phyloP scores from a whole-genome alignment of 768 basidiomycete genomes.

The Rhodotorula taiwanensis region DNA sequence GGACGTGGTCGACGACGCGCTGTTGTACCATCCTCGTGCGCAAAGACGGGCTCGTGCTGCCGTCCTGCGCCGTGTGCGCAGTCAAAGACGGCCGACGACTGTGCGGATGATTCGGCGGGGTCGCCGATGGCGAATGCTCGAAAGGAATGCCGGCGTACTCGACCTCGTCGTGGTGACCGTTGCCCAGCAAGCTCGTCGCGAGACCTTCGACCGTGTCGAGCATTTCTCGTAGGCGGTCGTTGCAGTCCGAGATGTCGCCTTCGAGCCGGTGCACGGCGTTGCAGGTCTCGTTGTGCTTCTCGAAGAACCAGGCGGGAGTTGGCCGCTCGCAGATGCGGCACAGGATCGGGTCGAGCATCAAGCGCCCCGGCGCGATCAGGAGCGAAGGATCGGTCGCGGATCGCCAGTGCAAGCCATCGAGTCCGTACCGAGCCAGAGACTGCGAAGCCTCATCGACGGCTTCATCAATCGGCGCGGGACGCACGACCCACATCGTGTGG shows the following conservation, averaged over 20 bases:
- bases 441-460: conserved; percentile 21
- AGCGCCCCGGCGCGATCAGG: conserved; percentile 59
- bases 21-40: conserved; percentile 55
- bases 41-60: background rate
- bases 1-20: conserved; percentile 73
- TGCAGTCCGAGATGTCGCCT: conserved; percentile 86
- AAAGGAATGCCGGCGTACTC: conserved; percentile 87
- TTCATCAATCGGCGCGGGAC: conserved; percentile 28
- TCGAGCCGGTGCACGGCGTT: conserved; percentile 92
- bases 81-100: conserved; percentile 14
- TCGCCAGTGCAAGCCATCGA: conserved; percentile 35
- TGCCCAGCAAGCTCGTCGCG: conserved; percentile 36
- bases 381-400: conserved; percentile 50
- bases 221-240: conserved; percentile 83
- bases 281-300: conserved; percentile 99
- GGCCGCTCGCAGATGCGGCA: conserved; percentile 97
- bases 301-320: conserved; percentile 98
- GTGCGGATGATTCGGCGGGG: conserved; percentile 17
- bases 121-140: conserved; percentile 58
- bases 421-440: conserved; percentile 24
- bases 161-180: conserved; percentile 5
- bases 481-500: conserved; percentile 68
- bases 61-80: conserved; percentile 2
- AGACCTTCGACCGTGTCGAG: conserved; percentile 78
- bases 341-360: conserved; percentile 74